Conservation (phyloP, 2,329 filamentous ascomycete species). For the Arthrobotrys iridis region DNA sequence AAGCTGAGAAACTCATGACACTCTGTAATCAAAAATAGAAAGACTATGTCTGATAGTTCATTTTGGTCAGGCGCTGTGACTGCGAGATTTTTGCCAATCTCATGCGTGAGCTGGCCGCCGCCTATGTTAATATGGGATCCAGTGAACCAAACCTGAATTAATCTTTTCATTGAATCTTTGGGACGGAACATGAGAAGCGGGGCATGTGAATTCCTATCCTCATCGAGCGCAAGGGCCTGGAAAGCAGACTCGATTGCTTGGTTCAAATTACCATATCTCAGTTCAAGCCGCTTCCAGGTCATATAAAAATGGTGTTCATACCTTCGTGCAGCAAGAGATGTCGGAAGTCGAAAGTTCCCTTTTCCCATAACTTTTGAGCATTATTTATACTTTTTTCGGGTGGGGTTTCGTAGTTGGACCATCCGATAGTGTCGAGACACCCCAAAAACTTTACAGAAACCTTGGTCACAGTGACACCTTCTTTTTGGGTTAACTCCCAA, state of each 20-base stretch:
- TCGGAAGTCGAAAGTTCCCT: conserved; percentile 22
- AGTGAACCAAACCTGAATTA: conserved; percentile 64
- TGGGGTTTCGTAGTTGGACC: conserved; percentile 26
- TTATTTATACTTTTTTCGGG: not conserved
- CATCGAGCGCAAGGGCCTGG: conserved; percentile 70
- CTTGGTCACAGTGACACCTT: conserved; percentile 9
- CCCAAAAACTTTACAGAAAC: conserved; percentile 35
- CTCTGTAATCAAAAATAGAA: conserved; percentile 66
- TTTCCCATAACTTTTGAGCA: conserved; percentile 27
- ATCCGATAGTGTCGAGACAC: conserved; percentile 50
- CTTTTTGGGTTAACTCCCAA: not conserved
- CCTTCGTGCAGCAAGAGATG: conserved; percentile 42
- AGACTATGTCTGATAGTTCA: conserved; percentile 60
- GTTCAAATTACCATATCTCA: not conserved
- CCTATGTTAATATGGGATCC: conserved; percentile 65
- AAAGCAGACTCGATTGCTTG: conserved; percentile 68
- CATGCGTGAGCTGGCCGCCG: conserved; percentile 65
- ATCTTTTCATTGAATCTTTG: conserved; percentile 1
- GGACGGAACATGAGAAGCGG: conserved; percentile 46
- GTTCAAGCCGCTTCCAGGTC: no score
- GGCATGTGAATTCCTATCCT: conserved; percentile 62
- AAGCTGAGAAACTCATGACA: conserved; percentile 61
- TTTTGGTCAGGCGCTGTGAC: conserved; percentile 15
- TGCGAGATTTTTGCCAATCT: conserved; percentile 61
- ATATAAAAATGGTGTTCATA: not conserved